phyloP scores from a whole-genome alignment of 805 yeast genomes.

The Wickerhamomyces silvicola region DNA sequence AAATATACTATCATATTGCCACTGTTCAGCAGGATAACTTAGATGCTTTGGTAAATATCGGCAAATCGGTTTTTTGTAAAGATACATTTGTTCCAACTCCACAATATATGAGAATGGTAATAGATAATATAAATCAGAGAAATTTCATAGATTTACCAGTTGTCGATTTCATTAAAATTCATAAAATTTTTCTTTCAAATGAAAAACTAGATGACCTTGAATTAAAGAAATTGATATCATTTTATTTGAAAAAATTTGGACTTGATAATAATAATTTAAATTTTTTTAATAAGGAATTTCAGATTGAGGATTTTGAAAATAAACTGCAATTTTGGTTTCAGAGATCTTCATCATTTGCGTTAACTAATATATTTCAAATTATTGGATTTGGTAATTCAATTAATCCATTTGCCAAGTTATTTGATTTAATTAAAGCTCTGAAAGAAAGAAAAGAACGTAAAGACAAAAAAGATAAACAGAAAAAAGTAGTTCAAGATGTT shows the following conservation, averaged over 20 bases:
- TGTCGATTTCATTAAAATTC: slow-evolving; percentile 23
- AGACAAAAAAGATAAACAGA: slow-evolving; percentile 48
- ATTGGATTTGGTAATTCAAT: slow-evolving; percentile 72
- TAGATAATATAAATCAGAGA: slow-evolving; percentile 64
- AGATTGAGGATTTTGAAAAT: slow-evolving; percentile 20
- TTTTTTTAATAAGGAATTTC: slow-evolving; percentile 42
- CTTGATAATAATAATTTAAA: slow-evolving; percentile 53
- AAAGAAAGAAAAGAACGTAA: slow-evolving; percentile 68
- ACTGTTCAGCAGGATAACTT: slow-evolving; percentile 68
- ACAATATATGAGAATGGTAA: slow-evolving; percentile 69
- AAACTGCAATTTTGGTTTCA: slow-evolving; percentile 64
- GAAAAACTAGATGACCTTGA: slow-evolving; percentile 28
- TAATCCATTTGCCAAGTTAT: slow-evolving; percentile 71
- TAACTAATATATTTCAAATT: slow-evolving; percentile 67
- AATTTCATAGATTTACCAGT: slow-evolving; percentile 34
- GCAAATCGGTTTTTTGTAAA: slow-evolving; percentile 71
- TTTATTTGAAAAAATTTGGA: slow-evolving; percentile 8
- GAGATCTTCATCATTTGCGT: slow-evolving; percentile 68
- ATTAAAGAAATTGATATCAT: slow-evolving; percentile 47
- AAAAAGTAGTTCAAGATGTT: slow-evolving; percentile 4
- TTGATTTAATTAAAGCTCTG: slow-evolving; percentile 64
- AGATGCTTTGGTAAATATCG: slow-evolving; percentile 74
- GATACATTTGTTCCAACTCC: slow-evolving; percentile 83
- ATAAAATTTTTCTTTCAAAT: slow-evolving; percentile 18
- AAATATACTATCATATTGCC: slow-evolving; percentile 80